phyloP scores from a whole-genome alignment of 768 basidiomycete species.

The Tylopilus sp. region DNA sequence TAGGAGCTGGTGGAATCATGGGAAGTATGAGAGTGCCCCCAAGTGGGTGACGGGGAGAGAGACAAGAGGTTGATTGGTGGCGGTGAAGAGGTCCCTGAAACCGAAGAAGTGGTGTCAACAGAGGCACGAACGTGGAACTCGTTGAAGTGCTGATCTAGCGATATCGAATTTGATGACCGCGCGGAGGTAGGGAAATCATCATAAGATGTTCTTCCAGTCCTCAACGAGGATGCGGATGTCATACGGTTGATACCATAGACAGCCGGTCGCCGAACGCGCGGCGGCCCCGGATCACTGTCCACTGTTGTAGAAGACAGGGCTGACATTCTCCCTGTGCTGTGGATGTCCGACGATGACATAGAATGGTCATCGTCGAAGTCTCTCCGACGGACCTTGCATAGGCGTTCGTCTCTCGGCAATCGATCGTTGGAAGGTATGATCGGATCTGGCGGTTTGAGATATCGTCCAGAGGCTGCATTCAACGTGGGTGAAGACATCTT shows the following conservation, averaged over 20 bases:
- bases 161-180: constrained; percentile 78
- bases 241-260: constrained; percentile 68
- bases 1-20: constrained; percentile 40
- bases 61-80: constrained; percentile 75
- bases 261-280: constrained; percentile 60
- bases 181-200: constrained; percentile 71
- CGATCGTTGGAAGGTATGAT: constrained; percentile 39
- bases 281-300: constrained; percentile 83
- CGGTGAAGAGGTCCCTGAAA: constrained; percentile 67
- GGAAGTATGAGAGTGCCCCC: constrained; percentile 45
- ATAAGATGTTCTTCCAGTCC: constrained; percentile 52
- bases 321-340: constrained; percentile 70
- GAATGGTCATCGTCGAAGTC: constrained; percentile 91
- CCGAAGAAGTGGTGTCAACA: constrained; percentile 52
- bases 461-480: constrained; percentile 62
- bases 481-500: constrained; percentile 46
- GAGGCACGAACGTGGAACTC: constrained; percentile 74
- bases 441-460: constrained; percentile 37
- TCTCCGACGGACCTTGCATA: constrained; percentile 74
- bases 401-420: constrained; percentile 49
- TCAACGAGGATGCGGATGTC: constrained; percentile 72
- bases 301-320: constrained; percentile 79
- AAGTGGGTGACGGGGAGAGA: constrained; percentile 61
- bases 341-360: constrained; percentile 85
- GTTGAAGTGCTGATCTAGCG: constrained; percentile 70